Conservation (phyloP, 768 basidiomycete species). For the Podaxis rugospora region DNA sequence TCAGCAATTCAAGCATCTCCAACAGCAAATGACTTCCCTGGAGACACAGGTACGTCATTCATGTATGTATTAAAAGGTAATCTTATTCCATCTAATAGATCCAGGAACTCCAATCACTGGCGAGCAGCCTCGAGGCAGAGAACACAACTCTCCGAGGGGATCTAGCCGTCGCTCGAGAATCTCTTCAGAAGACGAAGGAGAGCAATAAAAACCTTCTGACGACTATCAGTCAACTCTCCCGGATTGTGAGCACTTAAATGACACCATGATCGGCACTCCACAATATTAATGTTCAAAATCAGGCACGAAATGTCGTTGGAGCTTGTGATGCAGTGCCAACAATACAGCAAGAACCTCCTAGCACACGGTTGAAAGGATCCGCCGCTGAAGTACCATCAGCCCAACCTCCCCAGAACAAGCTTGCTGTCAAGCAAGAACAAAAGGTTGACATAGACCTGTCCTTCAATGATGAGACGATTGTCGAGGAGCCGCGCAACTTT, state of each 20-base stretch:
- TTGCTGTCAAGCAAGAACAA: not conserved
- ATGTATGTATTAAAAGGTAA: not conserved
- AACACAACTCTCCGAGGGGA: constrained; percentile 20
- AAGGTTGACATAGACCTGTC: constrained; percentile 1
- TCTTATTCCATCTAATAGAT: constrained; percentile 14
- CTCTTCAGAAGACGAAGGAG: constrained; percentile 25
- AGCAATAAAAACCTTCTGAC: constrained; percentile 21
- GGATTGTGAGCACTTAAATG: constrained; percentile 17
- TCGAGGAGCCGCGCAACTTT: not conserved
- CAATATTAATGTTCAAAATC: not conserved
- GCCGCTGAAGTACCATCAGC: not conserved
- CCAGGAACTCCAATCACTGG: constrained; percentile 16
- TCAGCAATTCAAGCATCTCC: constrained; percentile 1
- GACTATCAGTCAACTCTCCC: constrained; percentile 26
- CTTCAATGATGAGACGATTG: constrained; percentile 11
- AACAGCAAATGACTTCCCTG: constrained; percentile 10
- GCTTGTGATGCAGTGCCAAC: not conserved
- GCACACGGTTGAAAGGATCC: not conserved
- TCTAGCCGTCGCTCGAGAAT: constrained; percentile 18
- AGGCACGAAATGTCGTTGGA: constrained; percentile 11
- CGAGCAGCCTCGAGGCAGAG: constrained; percentile 18
- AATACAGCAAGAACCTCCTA: not conserved
- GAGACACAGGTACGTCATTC: constrained; percentile 11
- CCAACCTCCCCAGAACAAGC: not conserved
- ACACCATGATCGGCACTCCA: not conserved